Percentiles rank a stretch among this genome's conserved stretches.
These are phyloP conservation scores for Anisodus acutangulus DNA, from an alignment of 257 asterid genomes.

Conservation along the genomic window DNA sequence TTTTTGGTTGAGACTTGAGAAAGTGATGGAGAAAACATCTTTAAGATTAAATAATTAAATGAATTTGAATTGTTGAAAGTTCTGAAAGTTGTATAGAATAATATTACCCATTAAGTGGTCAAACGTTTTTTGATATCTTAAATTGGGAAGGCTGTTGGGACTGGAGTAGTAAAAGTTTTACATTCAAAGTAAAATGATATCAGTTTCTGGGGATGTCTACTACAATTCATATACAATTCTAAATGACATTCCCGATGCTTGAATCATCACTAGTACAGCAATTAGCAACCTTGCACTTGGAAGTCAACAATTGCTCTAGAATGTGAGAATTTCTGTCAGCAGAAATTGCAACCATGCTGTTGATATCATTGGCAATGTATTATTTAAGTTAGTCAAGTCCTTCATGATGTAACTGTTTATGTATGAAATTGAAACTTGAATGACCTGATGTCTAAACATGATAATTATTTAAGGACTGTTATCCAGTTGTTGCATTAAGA, in stretches of 20 bases:
- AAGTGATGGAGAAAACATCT: background rate
- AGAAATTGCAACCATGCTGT: background rate
- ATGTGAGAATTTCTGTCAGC: slow-evolving; percentile 5
- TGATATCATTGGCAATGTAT: slow-evolving; percentile 22
- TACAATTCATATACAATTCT: background rate
- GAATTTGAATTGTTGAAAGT: background rate
- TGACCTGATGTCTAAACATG: slow-evolving; percentile 1
- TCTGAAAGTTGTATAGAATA: slow-evolving; percentile 20
- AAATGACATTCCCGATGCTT: background rate
- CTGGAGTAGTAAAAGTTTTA: background rate
- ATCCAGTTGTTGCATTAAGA: slow-evolving; percentile 13
- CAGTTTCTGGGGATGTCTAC: slow-evolving; percentile 17
- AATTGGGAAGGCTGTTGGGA: background rate
- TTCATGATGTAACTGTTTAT: background rate
- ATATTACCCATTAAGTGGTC: background rate
- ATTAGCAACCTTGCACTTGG: background rate
- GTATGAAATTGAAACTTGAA: slow-evolving; percentile 1
- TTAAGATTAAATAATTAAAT: background rate
- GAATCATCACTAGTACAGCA: background rate
- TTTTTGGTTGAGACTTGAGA: slow-evolving; percentile 3
- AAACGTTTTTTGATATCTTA: background rate
- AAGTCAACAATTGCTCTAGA: slow-evolving; percentile 9
- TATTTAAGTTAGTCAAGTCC: background rate
- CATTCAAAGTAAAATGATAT: background rate
- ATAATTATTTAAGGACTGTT: background rate